These are phyloP conservation scores for Camillea tinctor DNA, from an alignment of 2,329 filamentous ascomycete species.

Conservation along the genomic window DNA sequence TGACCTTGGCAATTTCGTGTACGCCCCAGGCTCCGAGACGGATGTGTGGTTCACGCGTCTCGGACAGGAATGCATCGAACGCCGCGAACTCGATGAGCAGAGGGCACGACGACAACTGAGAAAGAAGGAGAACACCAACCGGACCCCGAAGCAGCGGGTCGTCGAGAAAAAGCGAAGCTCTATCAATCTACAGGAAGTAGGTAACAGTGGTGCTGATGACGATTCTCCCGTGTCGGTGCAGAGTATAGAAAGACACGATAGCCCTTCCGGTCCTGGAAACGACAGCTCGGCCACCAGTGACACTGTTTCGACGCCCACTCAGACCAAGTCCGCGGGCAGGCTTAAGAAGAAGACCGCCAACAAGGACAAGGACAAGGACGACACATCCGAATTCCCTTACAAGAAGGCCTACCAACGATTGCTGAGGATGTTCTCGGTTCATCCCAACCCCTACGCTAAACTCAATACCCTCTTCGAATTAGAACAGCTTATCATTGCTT, in stretches of 20 bases:
- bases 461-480: constrained; percentile 80
- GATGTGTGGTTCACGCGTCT: constrained; percentile 80
- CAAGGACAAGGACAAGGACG: constrained; percentile 20
- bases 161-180: constrained; percentile 69
- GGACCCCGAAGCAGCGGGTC: constrained; percentile 48
- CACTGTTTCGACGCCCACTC: constrained; percentile 34
- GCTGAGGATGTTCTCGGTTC: constrained; percentile 81
- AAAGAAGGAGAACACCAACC: constrained; percentile 44
- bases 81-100: constrained; percentile 55
- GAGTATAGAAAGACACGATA: constrained; percentile 39
- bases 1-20: constrained; percentile 83
- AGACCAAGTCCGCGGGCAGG: constrained; percentile 5
- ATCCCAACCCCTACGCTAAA: constrained; percentile 85
- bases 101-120: constrained; percentile 40
- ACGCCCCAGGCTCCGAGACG: constrained; percentile 87
- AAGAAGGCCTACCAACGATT: constrained; percentile 75
- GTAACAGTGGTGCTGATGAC: constrained; percentile 22
- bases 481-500: constrained; percentile 76
- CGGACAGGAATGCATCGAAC: constrained; percentile 63
- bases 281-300: constrained; percentile 43
- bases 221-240: constrained; percentile 37
- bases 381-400: constrained; percentile 68
- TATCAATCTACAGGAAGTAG: constrained; percentile 57
- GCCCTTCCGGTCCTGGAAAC: constrained; percentile 38
- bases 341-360: background rate